Evolutionary conservation across 2,329 filamentous ascomycete genomes (phyloP), one percentile per base, ranked within the genome.

Genomic region (Colletotrichum plurivorum): DNA sequence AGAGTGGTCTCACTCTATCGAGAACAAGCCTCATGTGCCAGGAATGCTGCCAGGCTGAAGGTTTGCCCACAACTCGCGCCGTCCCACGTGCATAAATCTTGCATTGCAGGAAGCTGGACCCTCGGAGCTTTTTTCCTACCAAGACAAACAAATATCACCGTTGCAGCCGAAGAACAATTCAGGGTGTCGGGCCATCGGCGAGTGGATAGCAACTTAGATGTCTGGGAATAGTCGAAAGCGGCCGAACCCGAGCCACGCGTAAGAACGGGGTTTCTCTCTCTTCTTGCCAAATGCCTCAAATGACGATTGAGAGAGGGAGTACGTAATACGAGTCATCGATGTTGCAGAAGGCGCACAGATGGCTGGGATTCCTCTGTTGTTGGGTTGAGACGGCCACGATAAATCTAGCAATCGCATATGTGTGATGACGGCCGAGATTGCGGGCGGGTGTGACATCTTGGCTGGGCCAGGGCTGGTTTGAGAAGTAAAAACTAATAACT

Each of bases 41-140:
- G 45, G 9, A 48, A 48, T 20, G 41, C 25, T 65, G 36, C 36
- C 27, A 13, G 31, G 20, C 18, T 18, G 20, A 36, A 53, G 13
- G 36, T 60, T 45, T 56, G n/a, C 27, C 39, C 12, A 27, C 53
- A 16, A 41, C 31, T n/a, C 13, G 41, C 41, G 16, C 41, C 41
- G 41, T 43, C 46, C 51, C 31, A 27, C 48, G 45, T 62, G 57
- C 55, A 68, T 22, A 46, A 69, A 70, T 48, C 52, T 56, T 70
- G 56, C 63, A 57, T 53, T 57, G 56, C 57, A 57, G 63, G 62
- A 56, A 25, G 48, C 61, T 52, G 63, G 20, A 45, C 20, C 45
- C 12, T 52, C 51, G 61, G 67, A 67, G 49, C 16, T 31, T 69
- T 67, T 36, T 36, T 36, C 31, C 31, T 10, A 36, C 31, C 31